These are phyloP conservation scores for Boletellus sp. DNA, from an alignment of 768 basidiomycete genomes.

Conservation along the genomic window DNA sequence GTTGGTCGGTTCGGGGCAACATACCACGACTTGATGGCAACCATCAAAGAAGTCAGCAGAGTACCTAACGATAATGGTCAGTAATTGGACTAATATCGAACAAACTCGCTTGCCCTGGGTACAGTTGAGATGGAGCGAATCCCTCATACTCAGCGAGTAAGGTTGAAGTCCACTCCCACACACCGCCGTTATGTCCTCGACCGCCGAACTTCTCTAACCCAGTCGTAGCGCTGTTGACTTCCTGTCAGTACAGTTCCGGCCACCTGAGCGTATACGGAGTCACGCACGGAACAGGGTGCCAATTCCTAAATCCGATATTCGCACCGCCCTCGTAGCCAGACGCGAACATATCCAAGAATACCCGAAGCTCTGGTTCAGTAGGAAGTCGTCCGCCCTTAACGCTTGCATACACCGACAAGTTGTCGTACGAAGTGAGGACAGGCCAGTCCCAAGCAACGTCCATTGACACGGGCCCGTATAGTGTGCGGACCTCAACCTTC, in stretches of 20 bases:
- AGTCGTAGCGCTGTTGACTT: conserved; percentile 56
- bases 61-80: conserved; percentile 43
- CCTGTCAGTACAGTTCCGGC: conserved; percentile 1
- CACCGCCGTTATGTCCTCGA: conserved; percentile 85
- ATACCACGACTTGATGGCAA: conserved; percentile 80
- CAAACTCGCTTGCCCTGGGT: conserved; percentile 66
- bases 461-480: conserved; percentile 83
- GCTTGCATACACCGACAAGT: conserved; percentile 74
- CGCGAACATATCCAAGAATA: conserved; percentile 74
- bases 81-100: background rate
- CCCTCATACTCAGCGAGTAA: conserved; percentile 67
- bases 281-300: conserved; percentile 89
- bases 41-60: conserved; percentile 91
- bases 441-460: conserved; percentile 83
- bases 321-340: conserved; percentile 72
- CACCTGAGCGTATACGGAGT: background rate
- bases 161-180: conserved; percentile 98
- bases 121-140: conserved; percentile 69
- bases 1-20: conserved; percentile 31
- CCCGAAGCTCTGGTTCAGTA: conserved; percentile 79
- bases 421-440: conserved; percentile 70
- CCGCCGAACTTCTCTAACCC: conserved; percentile 49
- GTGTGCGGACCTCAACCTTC: conserved; percentile 62
- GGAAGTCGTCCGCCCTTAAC: conserved; percentile 93
- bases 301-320: conserved; percentile 86